Evolutionary conservation across 2,329 filamentous ascomycete species (phyloP).

Genomic region (Claviceps cyperi): DNA sequence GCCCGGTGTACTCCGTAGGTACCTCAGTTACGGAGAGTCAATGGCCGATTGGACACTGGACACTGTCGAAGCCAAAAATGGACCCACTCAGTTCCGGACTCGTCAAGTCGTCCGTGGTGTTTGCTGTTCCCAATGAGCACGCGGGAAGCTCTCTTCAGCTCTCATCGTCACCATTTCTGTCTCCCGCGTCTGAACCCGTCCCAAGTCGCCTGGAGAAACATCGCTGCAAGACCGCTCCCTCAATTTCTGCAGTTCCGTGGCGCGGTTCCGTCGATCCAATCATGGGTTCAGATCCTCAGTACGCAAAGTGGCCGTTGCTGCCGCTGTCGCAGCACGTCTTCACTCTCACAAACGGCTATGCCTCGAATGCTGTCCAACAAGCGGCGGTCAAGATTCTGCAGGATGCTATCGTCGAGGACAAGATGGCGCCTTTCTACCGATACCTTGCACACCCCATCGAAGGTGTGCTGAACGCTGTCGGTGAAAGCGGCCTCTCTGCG

Average conservation of each 20-base stretch:
- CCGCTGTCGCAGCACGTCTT: constrained; percentile 76
- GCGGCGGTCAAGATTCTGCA: constrained; percentile 58
- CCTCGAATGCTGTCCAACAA: constrained; percentile 52
- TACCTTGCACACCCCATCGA: constrained; percentile 71
- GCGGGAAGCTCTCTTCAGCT: constrained; percentile 7
- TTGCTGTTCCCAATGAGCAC: neutral
- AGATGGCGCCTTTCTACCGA: constrained; percentile 79
- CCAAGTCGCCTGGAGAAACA: neutral
- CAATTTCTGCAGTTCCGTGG: constrained; percentile 4
- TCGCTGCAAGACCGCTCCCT: neutral
- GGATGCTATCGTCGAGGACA: constrained; percentile 69
- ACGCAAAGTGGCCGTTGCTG: constrained; percentile 72
- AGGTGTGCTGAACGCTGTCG: constrained; percentile 64
- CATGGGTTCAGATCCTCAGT: constrained; percentile 71
- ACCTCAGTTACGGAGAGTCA: no score
- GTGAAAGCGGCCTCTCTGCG: constrained; percentile 42
- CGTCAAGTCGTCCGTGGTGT: neutral
- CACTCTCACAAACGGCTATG: constrained; percentile 68
- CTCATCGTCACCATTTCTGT: constrained; percentile 1
- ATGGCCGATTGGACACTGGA: no score
- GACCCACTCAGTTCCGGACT: constrained; percentile 7
- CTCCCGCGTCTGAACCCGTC: constrained; percentile 3
- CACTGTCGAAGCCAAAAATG: no score
- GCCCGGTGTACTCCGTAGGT: no score
- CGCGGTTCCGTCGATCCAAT: constrained; percentile 13